phyloP scores from a whole-genome alignment of 331 rosid genomes.

The Rhamnella rubrinervis region DNA sequence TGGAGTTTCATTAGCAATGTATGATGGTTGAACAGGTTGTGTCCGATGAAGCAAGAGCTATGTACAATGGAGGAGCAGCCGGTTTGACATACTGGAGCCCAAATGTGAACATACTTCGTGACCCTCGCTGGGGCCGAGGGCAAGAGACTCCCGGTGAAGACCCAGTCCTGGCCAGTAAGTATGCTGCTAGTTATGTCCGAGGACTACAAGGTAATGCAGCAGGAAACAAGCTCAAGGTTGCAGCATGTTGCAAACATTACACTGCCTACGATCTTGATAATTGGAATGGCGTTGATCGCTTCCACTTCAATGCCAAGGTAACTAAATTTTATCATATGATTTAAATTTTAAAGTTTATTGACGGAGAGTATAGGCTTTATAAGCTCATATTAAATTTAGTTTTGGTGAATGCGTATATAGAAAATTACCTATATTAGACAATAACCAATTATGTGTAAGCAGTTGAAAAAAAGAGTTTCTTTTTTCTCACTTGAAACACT shows the following conservation, averaged over 20 bases:
- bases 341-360: not conserved
- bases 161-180: not conserved
- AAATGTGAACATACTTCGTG: not conserved
- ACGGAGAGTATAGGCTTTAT: no score
- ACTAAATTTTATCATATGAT: not conserved
- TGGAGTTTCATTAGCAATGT: no score
- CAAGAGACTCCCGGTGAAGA: conserved; percentile 1
- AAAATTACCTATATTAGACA: no score
- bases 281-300: not conserved
- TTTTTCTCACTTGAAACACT: no score
- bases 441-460: no score
- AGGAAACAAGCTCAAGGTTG: not conserved
- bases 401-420: not conserved
- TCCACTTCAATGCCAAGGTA: not conserved
- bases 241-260: not conserved
- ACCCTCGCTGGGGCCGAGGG: not conserved
- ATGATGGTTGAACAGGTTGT: not conserved
- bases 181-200: not conserved
- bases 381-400: not conserved
- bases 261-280: not conserved
- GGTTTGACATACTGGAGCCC: not conserved
- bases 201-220: not conserved
- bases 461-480: no score
- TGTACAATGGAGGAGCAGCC: not conserved
- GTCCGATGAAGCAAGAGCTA: not conserved